Conservation (phyloP, 1,284 basidiomycete genomes). For the Violaceomyces palustris region DNA sequence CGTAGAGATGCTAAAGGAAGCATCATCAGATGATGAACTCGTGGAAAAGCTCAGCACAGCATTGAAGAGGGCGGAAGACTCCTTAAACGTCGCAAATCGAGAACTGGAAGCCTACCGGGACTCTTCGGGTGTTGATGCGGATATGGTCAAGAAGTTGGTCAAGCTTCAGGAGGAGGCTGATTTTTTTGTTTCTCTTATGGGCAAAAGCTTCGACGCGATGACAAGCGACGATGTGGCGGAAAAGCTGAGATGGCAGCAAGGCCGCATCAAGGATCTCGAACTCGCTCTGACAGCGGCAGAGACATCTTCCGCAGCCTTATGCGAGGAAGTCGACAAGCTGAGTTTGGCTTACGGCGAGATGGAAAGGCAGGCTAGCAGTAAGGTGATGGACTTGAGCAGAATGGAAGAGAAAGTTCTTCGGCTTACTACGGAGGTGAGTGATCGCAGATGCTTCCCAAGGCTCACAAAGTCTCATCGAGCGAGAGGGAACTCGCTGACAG, state of each 20-base stretch:
- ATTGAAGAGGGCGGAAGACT: slow-evolving; percentile 13
- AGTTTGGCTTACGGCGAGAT: slow-evolving; percentile 82
- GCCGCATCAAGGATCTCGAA: slow-evolving; percentile 47
- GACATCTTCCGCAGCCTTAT: slow-evolving; percentile 54
- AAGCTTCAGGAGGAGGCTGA: neutral
- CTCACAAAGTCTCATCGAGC: too few relatives aligned
- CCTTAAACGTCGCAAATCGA: too few relatives aligned
- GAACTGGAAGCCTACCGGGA: slow-evolving; percentile 20
- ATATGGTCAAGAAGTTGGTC: slow-evolving; percentile 2
- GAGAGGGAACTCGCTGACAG: slow-evolving; percentile 58
- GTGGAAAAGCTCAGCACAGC: slow-evolving; percentile 13
- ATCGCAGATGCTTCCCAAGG: too few relatives aligned
- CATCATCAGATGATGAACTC: slow-evolving; percentile 33
- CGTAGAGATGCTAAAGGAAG: slow-evolving; percentile 65
- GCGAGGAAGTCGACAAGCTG: slow-evolving; percentile 77
- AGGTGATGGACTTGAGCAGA: slow-evolving; percentile 72
- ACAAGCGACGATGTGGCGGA: neutral
- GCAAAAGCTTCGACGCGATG: too few relatives aligned
- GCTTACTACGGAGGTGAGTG: slow-evolving; percentile 52
- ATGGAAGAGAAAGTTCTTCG: slow-evolving; percentile 69
- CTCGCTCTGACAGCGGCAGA: slow-evolving; percentile 20
- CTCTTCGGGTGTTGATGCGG: too few relatives aligned
- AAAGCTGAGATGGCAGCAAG: slow-evolving; percentile 1
- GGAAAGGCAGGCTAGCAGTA: slow-evolving; percentile 74
- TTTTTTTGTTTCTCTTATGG: too few relatives aligned